These are phyloP conservation scores for Leishmania guyanensis DNA, from an alignment of 208 protist genomes.

Conservation along the genomic window DNA sequence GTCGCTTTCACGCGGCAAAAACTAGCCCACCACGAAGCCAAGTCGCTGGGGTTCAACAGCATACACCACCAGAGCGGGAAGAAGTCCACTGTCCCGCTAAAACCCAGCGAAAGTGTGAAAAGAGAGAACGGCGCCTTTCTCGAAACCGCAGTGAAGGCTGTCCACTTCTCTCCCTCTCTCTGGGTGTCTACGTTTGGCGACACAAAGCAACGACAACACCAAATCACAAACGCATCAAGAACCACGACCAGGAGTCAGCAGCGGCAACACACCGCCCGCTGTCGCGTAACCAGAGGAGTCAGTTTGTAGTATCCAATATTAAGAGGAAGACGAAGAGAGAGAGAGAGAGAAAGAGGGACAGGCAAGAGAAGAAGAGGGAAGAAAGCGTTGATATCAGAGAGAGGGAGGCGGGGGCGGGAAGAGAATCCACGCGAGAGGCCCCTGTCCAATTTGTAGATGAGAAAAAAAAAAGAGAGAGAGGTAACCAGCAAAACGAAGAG, in stretches of 20 bases:
- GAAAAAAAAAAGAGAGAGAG: not conserved
- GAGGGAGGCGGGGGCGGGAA: not conserved
- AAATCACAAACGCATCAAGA: not conserved
- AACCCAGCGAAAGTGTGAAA: not conserved
- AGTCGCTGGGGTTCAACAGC: not conserved
- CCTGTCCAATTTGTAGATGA: not conserved
- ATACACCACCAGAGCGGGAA: not conserved
- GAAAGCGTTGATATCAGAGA: not conserved
- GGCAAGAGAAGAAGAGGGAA: not conserved
- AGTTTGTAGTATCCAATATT: not conserved
- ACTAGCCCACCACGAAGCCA: not conserved
- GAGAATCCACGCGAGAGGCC: not conserved
- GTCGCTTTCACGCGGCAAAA: not conserved
- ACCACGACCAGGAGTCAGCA: not conserved
- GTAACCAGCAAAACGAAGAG: not conserved
- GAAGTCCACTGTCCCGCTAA: not conserved
- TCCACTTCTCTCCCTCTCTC: no score
- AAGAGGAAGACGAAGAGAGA: not conserved
- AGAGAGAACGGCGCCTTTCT: not conserved
- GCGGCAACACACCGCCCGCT: not conserved
- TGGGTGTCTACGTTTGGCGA: not conserved
- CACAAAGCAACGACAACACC: constrained; percentile 6
- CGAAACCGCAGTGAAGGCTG: not conserved
- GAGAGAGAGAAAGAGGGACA: not conserved
- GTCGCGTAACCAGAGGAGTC: not conserved